These are phyloP conservation scores for Mycosphaerella sp. DNA, from an alignment of 2,329 filamentous ascomycete species.

Conservation along the genomic window DNA sequence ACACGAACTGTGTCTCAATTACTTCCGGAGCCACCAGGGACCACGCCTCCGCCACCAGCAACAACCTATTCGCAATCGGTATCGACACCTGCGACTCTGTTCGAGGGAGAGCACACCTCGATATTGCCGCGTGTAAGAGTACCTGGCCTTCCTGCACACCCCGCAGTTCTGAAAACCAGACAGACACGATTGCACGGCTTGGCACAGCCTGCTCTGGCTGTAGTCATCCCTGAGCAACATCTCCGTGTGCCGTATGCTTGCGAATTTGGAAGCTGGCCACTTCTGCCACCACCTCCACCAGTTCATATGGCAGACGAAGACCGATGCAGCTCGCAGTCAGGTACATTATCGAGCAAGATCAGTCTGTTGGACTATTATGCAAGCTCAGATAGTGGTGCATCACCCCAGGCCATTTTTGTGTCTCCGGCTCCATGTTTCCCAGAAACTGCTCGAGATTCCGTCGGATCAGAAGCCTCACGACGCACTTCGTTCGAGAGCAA, in stretches of 20 bases:
- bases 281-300: conserved; percentile 12
- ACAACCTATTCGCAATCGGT: conserved; percentile 18
- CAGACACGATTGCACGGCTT: not conserved
- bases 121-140: conserved; percentile 12
- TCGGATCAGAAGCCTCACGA: conserved; percentile 30
- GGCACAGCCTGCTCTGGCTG: conserved; percentile 10
- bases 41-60: conserved; percentile 14
- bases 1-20: conserved; percentile 28
- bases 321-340: conserved; percentile 2
- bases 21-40: conserved; percentile 29
- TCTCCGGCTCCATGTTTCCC: conserved; percentile 24
- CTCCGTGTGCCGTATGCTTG: not conserved
- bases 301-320: not conserved
- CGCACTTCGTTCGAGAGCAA: conserved; percentile 43
- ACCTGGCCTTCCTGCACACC: conserved; percentile 18
- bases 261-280: conserved; percentile 4
- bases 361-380: conserved; percentile 31
- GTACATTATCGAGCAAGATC: conserved; percentile 12
- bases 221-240: conserved; percentile 10
- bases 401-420: conserved; percentile 21
- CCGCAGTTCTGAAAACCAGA: conserved; percentile 8
- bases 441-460: conserved; percentile 18
- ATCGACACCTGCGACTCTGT: conserved; percentile 28
- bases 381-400: conserved; percentile 24
- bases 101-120: conserved; percentile 30